phyloP scores from a whole-genome alignment of 179 eudicot species.

The Carnegiea gigantea region DNA sequence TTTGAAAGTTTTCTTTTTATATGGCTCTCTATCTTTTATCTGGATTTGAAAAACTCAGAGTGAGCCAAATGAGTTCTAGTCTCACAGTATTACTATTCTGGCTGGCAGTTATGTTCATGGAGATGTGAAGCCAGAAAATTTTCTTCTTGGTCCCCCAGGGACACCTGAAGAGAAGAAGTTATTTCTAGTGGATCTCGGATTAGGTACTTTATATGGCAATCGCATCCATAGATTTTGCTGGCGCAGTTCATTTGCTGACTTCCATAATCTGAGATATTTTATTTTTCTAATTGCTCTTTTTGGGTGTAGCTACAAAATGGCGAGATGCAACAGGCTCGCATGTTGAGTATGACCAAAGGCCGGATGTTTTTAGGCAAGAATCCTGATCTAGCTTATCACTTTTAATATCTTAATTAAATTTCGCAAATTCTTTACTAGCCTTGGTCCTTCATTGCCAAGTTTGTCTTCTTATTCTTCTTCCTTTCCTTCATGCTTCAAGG shows the following conservation, averaged over 20 bases:
- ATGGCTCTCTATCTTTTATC: neutral
- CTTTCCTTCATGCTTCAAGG: neutral
- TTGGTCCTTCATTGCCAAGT: neutral
- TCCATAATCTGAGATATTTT: constrained; percentile 1
- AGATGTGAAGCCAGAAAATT: constrained; percentile 71
- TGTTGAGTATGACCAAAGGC: constrained; percentile 62
- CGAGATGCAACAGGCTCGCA: constrained; percentile 44
- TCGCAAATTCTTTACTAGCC: neutral
- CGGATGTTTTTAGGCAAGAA: constrained; percentile 53
- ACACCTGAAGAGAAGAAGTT: constrained; percentile 55
- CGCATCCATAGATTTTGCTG: neutral
- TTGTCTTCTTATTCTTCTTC: neutral
- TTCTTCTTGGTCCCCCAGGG: constrained; percentile 61
- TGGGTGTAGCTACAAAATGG: constrained; percentile 57
- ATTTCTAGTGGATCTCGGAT: constrained; percentile 58
- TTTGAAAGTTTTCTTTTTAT: neutral
- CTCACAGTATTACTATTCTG: neutral
- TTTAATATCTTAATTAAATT: neutral
- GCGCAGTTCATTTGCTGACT: neutral
- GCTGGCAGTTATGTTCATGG: constrained; percentile 61
- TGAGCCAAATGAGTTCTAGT: neutral
- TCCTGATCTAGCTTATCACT: neutral
- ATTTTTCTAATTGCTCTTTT: neutral
- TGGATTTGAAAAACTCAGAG: neutral
- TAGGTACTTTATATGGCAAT: constrained; percentile 35